Conservation (phyloP, 1,139 yeast species). For the Suhomyces terraborum region DNA sequence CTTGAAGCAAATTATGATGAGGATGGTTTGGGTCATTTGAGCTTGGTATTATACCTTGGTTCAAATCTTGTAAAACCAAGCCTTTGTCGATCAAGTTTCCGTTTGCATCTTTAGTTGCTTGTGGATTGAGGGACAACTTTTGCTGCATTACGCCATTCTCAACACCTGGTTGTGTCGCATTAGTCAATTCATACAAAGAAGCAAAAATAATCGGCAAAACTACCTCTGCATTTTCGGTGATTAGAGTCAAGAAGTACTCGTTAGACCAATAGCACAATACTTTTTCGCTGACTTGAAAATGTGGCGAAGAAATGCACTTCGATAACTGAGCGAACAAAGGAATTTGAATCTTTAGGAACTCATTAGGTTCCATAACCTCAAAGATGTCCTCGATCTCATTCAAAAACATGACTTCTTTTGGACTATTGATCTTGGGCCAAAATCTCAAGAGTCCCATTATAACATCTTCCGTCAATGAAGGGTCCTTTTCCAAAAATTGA, state of each 20-base stretch:
- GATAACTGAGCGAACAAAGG: slow-evolving; percentile 93
- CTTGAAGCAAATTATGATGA: slow-evolving; percentile 21
- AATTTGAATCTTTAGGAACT: slow-evolving; percentile 87
- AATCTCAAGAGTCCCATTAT: slow-evolving; percentile 87
- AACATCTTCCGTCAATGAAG: slow-evolving; percentile 88
- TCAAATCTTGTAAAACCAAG: slow-evolving; percentile 31
- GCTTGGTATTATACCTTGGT: slow-evolving; percentile 23
- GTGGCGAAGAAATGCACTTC: slow-evolving; percentile 92
- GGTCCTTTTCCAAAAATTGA: slow-evolving; percentile 94
- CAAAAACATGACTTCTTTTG: slow-evolving; percentile 93
- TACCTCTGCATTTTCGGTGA: slow-evolving; percentile 88
- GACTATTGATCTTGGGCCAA: slow-evolving; percentile 97
- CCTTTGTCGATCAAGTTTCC: slow-evolving; percentile 49
- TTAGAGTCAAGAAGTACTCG: slow-evolving; percentile 86
- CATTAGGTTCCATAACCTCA: slow-evolving; percentile 93
- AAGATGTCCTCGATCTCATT: slow-evolving; percentile 96
- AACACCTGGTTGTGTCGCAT: slow-evolving; percentile 51
- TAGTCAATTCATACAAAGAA: slow-evolving; percentile 79
- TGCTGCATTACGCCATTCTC: slow-evolving; percentile 53
- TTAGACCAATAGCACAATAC: slow-evolving; percentile 94
- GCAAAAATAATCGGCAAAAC: slow-evolving; percentile 92
- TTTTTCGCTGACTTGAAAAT: slow-evolving; percentile 96
- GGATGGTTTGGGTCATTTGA: slow-evolving; percentile 23
- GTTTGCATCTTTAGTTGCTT: slow-evolving; percentile 47
- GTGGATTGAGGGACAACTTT: slow-evolving; percentile 43